Percentiles rank a stretch among this genome's conserved stretches.
phyloP scores from a whole-genome alignment of 2,329 filamentous ascomycete genomes.

The Neurospora sp. region DNA sequence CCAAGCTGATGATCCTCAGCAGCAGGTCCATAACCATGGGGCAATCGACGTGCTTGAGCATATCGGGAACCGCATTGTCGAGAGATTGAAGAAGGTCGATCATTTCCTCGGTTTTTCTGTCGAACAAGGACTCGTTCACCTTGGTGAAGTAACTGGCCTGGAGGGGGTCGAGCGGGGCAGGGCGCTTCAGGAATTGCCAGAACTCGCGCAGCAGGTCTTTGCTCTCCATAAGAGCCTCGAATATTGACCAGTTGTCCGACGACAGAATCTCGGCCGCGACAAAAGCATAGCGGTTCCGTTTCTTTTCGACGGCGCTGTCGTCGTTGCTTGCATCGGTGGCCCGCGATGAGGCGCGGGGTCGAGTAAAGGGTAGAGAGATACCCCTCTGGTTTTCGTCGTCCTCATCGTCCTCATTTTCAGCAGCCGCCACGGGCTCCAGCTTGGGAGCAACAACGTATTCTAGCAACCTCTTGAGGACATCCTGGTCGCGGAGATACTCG shows the following conservation, averaged over 20 bases:
- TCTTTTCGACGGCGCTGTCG: conserved; percentile 76
- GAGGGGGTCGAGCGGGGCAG: conserved; percentile 80
- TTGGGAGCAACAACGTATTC: conserved; percentile 84
- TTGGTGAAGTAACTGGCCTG: conserved; percentile 98
- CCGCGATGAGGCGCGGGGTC: conserved; percentile 44
- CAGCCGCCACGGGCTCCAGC: conserved; percentile 44
- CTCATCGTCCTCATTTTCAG: conserved; percentile 41
- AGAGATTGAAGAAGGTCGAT: conserved; percentile 77
- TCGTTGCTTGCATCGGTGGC: conserved; percentile 39
- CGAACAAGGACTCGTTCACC: conserved; percentile 93
- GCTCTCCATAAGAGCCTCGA: conserved; percentile 84
- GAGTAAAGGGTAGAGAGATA: conserved; percentile 36
- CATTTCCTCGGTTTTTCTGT: conserved; percentile 98
- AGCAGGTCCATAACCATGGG: conserved; percentile 98
- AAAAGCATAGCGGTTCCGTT: conserved; percentile 87
- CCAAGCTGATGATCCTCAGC: conserved; percentile 91
- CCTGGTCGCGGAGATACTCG: conserved; percentile 85
- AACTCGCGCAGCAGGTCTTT: conserved; percentile 69
- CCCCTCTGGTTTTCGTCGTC: conserved; percentile 39
- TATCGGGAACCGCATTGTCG: conserved; percentile 70
- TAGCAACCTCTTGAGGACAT: conserved; percentile 73
- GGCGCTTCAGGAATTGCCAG: conserved; percentile 79
- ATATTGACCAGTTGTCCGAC: conserved; percentile 94
- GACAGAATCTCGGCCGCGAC: conserved; percentile 88
- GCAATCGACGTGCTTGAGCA: conserved; percentile 90